Conservation (phyloP, 805 yeast species). For the Lachancea nothofagi region DNA sequence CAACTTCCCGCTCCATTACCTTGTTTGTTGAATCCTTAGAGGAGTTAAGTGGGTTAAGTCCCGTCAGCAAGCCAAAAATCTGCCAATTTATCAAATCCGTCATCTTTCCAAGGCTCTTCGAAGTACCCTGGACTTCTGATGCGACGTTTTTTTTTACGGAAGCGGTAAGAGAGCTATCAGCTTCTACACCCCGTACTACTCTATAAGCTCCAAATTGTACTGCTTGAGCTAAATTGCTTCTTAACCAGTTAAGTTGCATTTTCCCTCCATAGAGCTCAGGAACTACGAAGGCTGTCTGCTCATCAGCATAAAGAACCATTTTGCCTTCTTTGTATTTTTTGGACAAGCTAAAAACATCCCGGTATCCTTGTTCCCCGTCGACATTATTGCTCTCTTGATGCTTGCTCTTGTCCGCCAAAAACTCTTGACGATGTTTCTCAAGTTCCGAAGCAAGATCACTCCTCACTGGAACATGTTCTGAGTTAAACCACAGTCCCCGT, state of each 20-base stretch:
- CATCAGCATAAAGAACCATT: slow-evolving; percentile 31
- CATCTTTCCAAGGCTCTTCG: slow-evolving; percentile 17
- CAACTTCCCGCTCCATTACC: slow-evolving; percentile 42
- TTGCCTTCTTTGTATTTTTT: slow-evolving; percentile 14
- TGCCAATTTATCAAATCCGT: slow-evolving; percentile 23
- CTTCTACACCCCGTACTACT: slow-evolving; percentile 45
- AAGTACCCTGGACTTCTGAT: slow-evolving; percentile 20
- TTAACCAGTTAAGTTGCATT: slow-evolving; percentile 33
- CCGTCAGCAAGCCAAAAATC: slow-evolving; percentile 13
- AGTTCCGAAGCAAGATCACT: slow-evolving; percentile 47
- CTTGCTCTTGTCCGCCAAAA: slow-evolving; percentile 4
- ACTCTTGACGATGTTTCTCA: slow-evolving; percentile 37
- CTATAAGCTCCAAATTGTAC: slow-evolving; percentile 44
- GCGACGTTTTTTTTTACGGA: slow-evolving; percentile 31
- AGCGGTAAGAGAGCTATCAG: slow-evolving; percentile 11
- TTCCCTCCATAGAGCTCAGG: slow-evolving; percentile 41
- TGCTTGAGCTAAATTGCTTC: slow-evolving; percentile 31
- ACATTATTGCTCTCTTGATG: slow-evolving; percentile 18
- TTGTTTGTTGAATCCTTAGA: slow-evolving; percentile 21
- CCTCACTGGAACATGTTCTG: slow-evolving; percentile 51
- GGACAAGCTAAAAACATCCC: slow-evolving; percentile 14
- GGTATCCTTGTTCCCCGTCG: slow-evolving; percentile 8
- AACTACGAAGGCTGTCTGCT: slow-evolving; percentile 42
- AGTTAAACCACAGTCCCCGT: slow-evolving; percentile 77
- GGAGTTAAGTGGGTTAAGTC: slow-evolving; percentile 7